Base-by-base conservation (phyloP, 169 alveolate species). In the Plasmodium knowlesi region DNA sequence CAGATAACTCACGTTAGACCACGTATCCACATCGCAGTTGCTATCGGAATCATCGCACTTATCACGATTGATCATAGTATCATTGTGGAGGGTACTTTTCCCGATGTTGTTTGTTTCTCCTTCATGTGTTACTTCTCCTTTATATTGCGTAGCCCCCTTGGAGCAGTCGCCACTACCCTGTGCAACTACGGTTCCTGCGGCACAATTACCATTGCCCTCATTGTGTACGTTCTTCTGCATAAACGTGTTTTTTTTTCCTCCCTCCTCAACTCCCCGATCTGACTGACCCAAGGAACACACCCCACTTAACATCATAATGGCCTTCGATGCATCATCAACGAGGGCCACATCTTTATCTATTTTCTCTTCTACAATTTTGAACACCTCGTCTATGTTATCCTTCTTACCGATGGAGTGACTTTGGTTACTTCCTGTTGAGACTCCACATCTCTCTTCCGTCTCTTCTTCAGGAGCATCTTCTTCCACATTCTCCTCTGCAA, bases 1-100 rank as follows among this genome's bases (percentile, higher is more conserved):
- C 10, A 34, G 50, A 25, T 82, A 82, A 19, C 53, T 82, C 70
- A 82, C 57, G 34, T 57, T 82, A 9, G 22, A 30, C 90, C 90
- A 82, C 16, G 71, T 43, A 19, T 82, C 90, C 10, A 57, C 28
- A 14, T 54, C 28, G 16, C 71, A 74, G 12, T 82, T 22, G 39
- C 71, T 5, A 3, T 57, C 74, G 37, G 2, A n/a, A 25, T 82
- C 54, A 16, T 54, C 70, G 39, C 73, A 50, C 10, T 84, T 25
- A 67, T 22, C 76, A 3, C 5, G 43, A 19, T 71, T 39, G 71
- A 25, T 19, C 82, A 25, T 39, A 22, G 5, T 22, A 74, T 32
- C 25, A 22, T 50, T 28, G 6, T 12, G 32, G 9, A 46, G 25
- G 46, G 16, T 22, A 14, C 16, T 32, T 43, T 39, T 70, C 73